phyloP scores from a whole-genome alignment of 169 alveolate genomes.

The Babesia gibsoni region DNA sequence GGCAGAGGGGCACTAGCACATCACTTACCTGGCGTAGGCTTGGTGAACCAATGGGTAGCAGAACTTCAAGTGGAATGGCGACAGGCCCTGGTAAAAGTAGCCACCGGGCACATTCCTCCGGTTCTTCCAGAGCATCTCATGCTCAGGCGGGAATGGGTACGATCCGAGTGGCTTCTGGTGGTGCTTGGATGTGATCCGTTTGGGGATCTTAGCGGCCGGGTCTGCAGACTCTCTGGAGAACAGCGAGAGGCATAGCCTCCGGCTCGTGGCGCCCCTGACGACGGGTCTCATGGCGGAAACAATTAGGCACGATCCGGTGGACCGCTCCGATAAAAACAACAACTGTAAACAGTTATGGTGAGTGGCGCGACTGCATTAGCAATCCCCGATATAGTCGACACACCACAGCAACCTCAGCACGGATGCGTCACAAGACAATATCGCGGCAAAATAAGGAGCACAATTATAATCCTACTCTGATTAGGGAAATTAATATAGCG shows the following conservation, averaged over 20 bases:
- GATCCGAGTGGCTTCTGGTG: slow-evolving; percentile 80
- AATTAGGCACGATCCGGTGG: too few relatives aligned
- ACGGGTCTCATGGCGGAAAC: slow-evolving; percentile 5
- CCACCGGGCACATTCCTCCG: slow-evolving; percentile 82
- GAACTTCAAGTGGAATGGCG: slow-evolving; percentile 83
- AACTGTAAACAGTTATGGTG: too few relatives aligned
- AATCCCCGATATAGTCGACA: too few relatives aligned
- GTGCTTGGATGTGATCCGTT: slow-evolving; percentile 72
- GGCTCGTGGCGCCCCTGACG: slow-evolving; percentile 2
- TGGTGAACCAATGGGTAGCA: slow-evolving; percentile 82
- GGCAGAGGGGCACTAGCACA: neutral
- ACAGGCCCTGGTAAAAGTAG: slow-evolving; percentile 80
- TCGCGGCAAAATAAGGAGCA: too few relatives aligned
- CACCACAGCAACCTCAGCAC: too few relatives aligned
- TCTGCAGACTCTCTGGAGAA: slow-evolving; percentile 46
- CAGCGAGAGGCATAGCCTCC: slow-evolving; percentile 31
- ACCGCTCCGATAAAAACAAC: too few relatives aligned
- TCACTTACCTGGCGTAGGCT: slow-evolving; percentile 79
- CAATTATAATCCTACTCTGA: too few relatives aligned
- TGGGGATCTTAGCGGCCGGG: slow-evolving; percentile 20
- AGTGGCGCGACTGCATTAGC: too few relatives aligned
- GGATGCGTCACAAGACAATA: too few relatives aligned
- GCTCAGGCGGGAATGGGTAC: slow-evolving; percentile 85
- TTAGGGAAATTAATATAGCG: too few relatives aligned
- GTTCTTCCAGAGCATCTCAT: slow-evolving; percentile 83